Base-by-base conservation (phyloP, 2,329 filamentous ascomycete species). In the Didymella sp. region DNA sequence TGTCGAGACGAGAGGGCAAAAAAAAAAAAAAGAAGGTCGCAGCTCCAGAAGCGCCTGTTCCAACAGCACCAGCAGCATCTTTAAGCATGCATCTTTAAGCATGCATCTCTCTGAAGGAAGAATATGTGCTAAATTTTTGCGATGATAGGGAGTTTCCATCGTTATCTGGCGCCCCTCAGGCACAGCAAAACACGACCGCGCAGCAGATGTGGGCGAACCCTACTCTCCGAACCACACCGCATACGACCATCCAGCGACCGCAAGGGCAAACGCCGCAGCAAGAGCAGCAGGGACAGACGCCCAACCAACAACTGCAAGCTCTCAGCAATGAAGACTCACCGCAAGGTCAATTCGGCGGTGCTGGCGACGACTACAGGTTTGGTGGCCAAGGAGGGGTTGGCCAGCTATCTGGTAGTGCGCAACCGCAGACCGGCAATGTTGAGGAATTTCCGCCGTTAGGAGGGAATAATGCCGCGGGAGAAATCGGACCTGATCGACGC, bases 401-500 rank as follows among this genome's bases (percentile, higher is more conserved):
- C 47, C 82, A 83, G 66, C 71, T 84, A 46, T 78, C 80, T 48
- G 77, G 77, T 21, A 76, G 77, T 37, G 75, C 73, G 35, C 83
- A 85, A 59, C 82, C 82, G 38, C 82, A 84, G 62, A 79, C 83
- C 24, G 81, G 81, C 61, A 84, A 81, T 63, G 84, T 85, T 44
- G 84, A 87, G 15, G 85, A 87, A 51, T 87, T 87, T 56, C 84
- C 84, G 56, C 84, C 85, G n/a, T 73, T 87, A 45, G 81, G 83
- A 45, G 81, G 83, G 49, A 81, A 83, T 44, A 81, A 82, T 44
- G 81, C 81, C 51, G 73, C 77, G 19, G 77, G 80, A 43, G 83
- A 85, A n/a, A 73, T 81, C 53, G 78, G 76, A 21, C 80, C 81
- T 53, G 81, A 84, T 63, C 74, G 81, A 56, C 75, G 81, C 64